Base-by-base conservation (phyloP, 2,329 filamentous ascomycete species). In the Penicillium sp. region DNA sequence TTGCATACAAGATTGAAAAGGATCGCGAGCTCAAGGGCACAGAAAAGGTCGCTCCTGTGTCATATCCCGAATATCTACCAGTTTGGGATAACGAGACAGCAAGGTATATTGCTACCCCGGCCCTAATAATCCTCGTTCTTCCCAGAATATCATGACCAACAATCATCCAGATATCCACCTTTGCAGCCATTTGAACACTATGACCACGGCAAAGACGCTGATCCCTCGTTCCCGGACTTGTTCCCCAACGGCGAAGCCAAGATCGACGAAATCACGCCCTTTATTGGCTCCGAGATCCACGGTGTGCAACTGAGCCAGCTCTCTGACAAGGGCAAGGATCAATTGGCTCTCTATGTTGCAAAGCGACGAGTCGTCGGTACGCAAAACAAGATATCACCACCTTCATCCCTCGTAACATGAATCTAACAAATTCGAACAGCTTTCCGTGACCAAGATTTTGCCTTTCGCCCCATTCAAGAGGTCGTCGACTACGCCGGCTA, bases 131-230 rank as follows among this genome's bases (percentile, higher is more conserved):
- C 4, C 29, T 13, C 23, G 14, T 10, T 23, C 19, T 10, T 18
- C 29, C 10, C 11, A 11, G 16, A 23, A 43, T 8, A 39, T 23
- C 7, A 34, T 4, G 35, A n/a, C 48, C 61, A 47, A 59, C 19
- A 35, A 7, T 2, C 2, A 2, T 44, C 27, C 49, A 85, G 71
- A 79, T 79, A 74, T 64, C 79, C 83, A 52, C 86, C 88, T 7
- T 79, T 90, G 7, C 75, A 86, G 58, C 83, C 81, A 0, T 92
- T 91, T 63, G 80, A 87, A 67, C 87, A 91, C 68, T 82, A 84
- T 59, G 89, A 93, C 52, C 88, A 88, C 64, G 89, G 89, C 62
- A 86, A 86, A 64, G 86, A 91, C 62, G 89, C 89, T 43, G 87
- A 92, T 67, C 76, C 82, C 1, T 74, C 78, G 1, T 91, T 87